Evolutionary conservation across 345 rosid species (phyloP).

Genomic region (Populus nigra): DNA sequence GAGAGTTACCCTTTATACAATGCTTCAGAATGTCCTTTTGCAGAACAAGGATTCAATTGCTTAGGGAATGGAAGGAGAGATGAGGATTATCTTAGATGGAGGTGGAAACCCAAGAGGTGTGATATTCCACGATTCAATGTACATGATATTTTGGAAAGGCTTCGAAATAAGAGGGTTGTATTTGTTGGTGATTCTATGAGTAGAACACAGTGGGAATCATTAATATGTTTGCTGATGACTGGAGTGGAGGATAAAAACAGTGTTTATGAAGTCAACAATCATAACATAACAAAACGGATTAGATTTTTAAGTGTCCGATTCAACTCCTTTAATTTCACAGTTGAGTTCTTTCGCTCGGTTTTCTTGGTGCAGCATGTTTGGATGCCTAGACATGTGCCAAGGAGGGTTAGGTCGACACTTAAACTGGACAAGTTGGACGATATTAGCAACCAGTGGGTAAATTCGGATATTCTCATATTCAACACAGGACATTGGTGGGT

Average conservation of each 20-base stretch:
- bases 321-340: slow-evolving; percentile 63
- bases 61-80: slow-evolving; percentile 69
- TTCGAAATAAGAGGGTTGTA: slow-evolving; percentile 68
- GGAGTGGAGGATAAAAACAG: slow-evolving; percentile 74
- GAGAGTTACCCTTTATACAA: slow-evolving; percentile 61
- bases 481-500: slow-evolving; percentile 98
- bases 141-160: slow-evolving; percentile 40
- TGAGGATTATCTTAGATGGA: slow-evolving; percentile 62
- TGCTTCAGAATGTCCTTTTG: slow-evolving; percentile 72
- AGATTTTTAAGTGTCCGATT: slow-evolving; percentile 76
- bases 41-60: slow-evolving; percentile 73
- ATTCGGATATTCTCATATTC: slow-evolving; percentile 77
- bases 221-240: slow-evolving; percentile 80
- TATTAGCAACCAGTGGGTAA: slow-evolving; percentile 64
- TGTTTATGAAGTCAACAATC: slow-evolving; percentile 80
- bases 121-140: slow-evolving; percentile 58
- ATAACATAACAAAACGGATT: slow-evolving; percentile 72
- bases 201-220: slow-evolving; percentile 90
- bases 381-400: slow-evolving; percentile 65
- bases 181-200: slow-evolving; percentile 93
- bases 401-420: slow-evolving; percentile 68
- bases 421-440: slow-evolving; percentile 72
- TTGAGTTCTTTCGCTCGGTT: slow-evolving; percentile 87
- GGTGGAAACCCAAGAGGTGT: slow-evolving; percentile 77
- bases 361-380: slow-evolving; percentile 82